Conservation (phyloP, 164 flowering plant species). For the Kingdonia uniflora region DNA sequence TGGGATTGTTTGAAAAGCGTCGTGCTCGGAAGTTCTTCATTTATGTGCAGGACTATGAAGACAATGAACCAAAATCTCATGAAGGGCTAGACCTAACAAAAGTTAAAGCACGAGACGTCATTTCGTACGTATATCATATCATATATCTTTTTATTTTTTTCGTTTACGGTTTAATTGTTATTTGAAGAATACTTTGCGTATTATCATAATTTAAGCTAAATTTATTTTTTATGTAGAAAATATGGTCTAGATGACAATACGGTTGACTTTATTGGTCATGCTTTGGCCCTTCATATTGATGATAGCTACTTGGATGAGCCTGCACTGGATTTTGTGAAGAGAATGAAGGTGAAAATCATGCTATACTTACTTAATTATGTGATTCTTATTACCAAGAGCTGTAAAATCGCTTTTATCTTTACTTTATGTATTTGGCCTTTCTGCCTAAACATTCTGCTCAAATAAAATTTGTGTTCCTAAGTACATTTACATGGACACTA, state of each 20-base stretch:
- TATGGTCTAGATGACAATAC: conserved; percentile 92
- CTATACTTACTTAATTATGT: too few relatives aligned
- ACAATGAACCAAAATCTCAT: conserved; percentile 82
- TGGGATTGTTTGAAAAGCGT: conserved; percentile 95
- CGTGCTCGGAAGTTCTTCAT: conserved; percentile 89
- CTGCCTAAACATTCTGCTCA: too few relatives aligned
- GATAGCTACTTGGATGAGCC: conserved; percentile 81
- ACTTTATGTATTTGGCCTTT: too few relatives aligned
- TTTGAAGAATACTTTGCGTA: not conserved
- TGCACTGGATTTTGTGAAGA: conserved; percentile 70
- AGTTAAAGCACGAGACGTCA: conserved; percentile 68
- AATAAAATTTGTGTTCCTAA: not conserved
- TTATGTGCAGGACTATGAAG: conserved; percentile 92
- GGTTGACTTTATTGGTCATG: conserved; percentile 91
- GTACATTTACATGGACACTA: not conserved
- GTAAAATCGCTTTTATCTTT: too few relatives aligned
- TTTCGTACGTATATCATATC: conserved; percentile 39
- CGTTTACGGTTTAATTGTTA: not conserved
- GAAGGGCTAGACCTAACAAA: conserved; percentile 73
- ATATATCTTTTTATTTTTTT: not conserved
- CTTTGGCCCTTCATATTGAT: conserved; percentile 73
- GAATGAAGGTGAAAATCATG: conserved; percentile 53
- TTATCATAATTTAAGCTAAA: too few relatives aligned
- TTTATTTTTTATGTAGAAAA: conserved; percentile 36
- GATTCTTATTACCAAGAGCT: too few relatives aligned